phyloP scores from a whole-genome alignment of 331 rosid genomes.

The Arachis monticola region DNA sequence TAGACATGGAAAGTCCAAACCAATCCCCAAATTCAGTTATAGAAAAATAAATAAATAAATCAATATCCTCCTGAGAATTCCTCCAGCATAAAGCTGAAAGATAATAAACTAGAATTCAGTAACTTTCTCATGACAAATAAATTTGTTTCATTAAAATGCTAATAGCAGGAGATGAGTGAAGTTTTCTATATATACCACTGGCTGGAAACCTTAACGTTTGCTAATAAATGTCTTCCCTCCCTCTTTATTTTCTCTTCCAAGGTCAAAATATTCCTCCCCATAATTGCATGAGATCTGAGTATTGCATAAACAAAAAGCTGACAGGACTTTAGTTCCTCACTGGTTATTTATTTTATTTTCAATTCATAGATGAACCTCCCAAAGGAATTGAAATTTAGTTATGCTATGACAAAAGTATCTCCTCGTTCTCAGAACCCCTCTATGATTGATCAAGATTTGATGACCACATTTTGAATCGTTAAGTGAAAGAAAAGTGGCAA shows the following conservation, averaged over 20 bases:
- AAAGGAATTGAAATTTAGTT: conserved; percentile 23
- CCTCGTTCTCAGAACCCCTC: conserved; percentile 19
- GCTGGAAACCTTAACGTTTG: conserved; percentile 24
- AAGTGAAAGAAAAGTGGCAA: conserved; percentile 3
- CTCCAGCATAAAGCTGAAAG: conserved; percentile 17
- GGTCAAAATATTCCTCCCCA: conserved; percentile 26
- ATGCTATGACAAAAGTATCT: conserved; percentile 18
- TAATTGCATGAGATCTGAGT: conserved; percentile 17
- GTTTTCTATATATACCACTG: conserved; percentile 19
- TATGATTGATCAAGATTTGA: conserved; percentile 25
- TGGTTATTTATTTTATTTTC: conserved; percentile 3
- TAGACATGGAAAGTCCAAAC: conserved; percentile 10
- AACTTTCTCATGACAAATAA: not conserved
- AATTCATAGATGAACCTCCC: conserved; percentile 27
- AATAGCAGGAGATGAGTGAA: conserved; percentile 25
- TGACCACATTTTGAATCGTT: not conserved
- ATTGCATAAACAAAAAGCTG: conserved; percentile 31
- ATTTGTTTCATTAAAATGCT: conserved; percentile 18
- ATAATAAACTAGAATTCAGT: not conserved
- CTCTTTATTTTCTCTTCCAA: conserved; percentile 16
- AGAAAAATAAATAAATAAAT: not conserved
- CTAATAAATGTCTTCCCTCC: conserved; percentile 27
- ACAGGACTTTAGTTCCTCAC: conserved; percentile 10
- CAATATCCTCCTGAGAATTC: conserved; percentile 11
- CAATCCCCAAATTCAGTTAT: conserved; percentile 7